Percentiles rank a stretch among this genome's conserved stretches.
Conservation (phyloP, 306 rosid species). For the Luffa aegyptiaca region DNA sequence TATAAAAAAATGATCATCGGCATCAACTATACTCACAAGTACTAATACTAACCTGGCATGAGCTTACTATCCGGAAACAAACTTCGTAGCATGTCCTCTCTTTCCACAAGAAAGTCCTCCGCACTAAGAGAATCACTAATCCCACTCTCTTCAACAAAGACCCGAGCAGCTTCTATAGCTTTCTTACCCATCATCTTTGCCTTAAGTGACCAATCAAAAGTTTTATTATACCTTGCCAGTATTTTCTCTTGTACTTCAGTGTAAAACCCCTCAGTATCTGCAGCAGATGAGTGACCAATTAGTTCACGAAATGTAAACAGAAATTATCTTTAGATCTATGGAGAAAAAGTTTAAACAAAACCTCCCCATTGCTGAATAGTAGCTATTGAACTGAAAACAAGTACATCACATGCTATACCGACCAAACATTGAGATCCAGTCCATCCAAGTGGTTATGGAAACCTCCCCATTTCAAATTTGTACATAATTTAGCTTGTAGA, state of each 20-base stretch:
- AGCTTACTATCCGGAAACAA: conserved; percentile 73
- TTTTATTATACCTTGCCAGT: conserved; percentile 65
- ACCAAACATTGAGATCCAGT: background rate
- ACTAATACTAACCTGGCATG: conserved; percentile 60
- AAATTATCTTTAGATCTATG: background rate
- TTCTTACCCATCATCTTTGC: conserved; percentile 92
- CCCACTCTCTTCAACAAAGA: conserved; percentile 75
- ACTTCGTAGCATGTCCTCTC: conserved; percentile 57
- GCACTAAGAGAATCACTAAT: conserved; percentile 53
- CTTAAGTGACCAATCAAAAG: conserved; percentile 85
- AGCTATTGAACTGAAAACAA: background rate
- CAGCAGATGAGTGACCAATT: conserved; percentile 2
- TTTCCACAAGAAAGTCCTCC: conserved; percentile 68
- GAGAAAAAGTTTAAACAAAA: background rate
- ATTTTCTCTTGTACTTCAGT: conserved; percentile 75
- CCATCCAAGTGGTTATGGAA: background rate
- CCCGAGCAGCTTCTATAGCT: conserved; percentile 81
- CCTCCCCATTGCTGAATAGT: background rate
- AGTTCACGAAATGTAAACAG: background rate
- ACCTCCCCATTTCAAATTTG: background rate
- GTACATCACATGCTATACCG: background rate
- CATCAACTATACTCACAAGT: background rate
- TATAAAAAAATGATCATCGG: background rate
- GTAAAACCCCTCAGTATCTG: conserved; percentile 86
- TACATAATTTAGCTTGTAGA: background rate